These are phyloP conservation scores for Aspergillus novofumigatus DNA, from an alignment of 2,329 filamentous ascomycete genomes.

Conservation along the genomic window DNA sequence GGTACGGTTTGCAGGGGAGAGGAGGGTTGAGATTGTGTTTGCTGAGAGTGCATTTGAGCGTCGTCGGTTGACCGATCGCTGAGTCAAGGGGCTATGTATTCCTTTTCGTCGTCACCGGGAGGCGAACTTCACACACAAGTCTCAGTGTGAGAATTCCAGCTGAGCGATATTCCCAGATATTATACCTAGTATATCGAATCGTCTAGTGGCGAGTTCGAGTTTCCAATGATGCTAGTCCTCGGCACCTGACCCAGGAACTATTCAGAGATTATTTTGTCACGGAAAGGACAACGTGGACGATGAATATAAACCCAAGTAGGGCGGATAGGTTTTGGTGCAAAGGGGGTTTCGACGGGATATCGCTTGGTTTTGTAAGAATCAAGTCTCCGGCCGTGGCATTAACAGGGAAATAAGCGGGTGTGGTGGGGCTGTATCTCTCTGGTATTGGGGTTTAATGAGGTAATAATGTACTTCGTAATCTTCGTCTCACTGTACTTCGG, in stretches of 20 bases:
- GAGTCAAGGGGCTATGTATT: conserved; percentile 10
- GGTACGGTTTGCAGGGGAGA: conserved; percentile 41
- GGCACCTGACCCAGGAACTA: neutral
- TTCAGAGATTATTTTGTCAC: neutral
- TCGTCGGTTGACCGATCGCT: conserved; percentile 23
- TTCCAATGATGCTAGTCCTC: neutral
- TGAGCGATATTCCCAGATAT: neutral
- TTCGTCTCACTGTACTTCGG: neutral
- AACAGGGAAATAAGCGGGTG: neutral
- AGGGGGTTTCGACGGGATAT: neutral
- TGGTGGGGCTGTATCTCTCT: neutral
- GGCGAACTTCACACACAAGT: neutral
- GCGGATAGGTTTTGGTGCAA: neutral
- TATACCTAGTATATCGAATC: neutral
- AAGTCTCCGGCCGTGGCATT: neutral
- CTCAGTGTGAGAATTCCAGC: neutral
- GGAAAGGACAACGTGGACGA: neutral
- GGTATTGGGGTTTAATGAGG: too few relatives aligned
- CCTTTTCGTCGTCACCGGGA: conserved; percentile 4
- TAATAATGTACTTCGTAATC: neutral
- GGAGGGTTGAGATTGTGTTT: conserved; percentile 35
- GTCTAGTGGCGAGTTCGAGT: neutral
- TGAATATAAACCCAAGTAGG: neutral
- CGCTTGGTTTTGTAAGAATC: neutral
- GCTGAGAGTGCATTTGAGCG: conserved; percentile 45